Percentiles rank a stretch among this genome's conserved stretches.
These are phyloP conservation scores for Fusarium praegraminearum DNA, from an alignment of 2,329 filamentous ascomycete species.

Conservation along the genomic window DNA sequence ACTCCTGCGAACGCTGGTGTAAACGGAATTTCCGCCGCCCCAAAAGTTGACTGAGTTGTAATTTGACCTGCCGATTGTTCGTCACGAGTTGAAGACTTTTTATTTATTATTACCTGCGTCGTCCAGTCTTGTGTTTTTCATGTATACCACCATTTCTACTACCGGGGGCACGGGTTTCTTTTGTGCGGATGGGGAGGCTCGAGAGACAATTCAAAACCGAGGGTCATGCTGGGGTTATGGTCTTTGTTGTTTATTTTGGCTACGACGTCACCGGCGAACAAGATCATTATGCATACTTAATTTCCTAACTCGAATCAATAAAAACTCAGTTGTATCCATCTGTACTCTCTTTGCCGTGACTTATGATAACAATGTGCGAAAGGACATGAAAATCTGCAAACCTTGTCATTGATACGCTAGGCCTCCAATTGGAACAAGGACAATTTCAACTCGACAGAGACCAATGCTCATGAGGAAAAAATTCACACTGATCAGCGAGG, in stretches of 20 bases:
- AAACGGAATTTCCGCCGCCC: slow-evolving; percentile 58
- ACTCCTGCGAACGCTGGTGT: slow-evolving; percentile 62
- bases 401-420: background rate
- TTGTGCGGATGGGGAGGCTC: slow-evolving; percentile 38
- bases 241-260: slow-evolving; percentile 47
- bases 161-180: slow-evolving; percentile 35
- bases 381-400: background rate
- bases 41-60: slow-evolving; percentile 61
- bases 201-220: slow-evolving; percentile 39
- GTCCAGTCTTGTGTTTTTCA: slow-evolving; percentile 39
- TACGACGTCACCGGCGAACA: slow-evolving; percentile 48
- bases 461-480: background rate
- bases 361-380: background rate
- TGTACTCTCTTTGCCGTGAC: background rate
- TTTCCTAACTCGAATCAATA: slow-evolving; percentile 42
- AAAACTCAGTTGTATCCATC: slow-evolving; percentile 17
- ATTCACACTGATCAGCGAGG: background rate
- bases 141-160: slow-evolving; percentile 41
- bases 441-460: background rate
- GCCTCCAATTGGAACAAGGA: background rate
- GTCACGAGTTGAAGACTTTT: slow-evolving; percentile 45
- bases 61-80: slow-evolving; percentile 22
- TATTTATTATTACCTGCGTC: slow-evolving; percentile 28
- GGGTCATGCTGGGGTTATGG: slow-evolving; percentile 26
- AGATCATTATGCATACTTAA: slow-evolving; percentile 44